A percentile compares a stretch with the other conserved stretches of the same genome.
These are phyloP conservation scores for Aureobasidium sp. DNA, from an alignment of 2,329 filamentous ascomycete species.

Conservation along the genomic window DNA sequence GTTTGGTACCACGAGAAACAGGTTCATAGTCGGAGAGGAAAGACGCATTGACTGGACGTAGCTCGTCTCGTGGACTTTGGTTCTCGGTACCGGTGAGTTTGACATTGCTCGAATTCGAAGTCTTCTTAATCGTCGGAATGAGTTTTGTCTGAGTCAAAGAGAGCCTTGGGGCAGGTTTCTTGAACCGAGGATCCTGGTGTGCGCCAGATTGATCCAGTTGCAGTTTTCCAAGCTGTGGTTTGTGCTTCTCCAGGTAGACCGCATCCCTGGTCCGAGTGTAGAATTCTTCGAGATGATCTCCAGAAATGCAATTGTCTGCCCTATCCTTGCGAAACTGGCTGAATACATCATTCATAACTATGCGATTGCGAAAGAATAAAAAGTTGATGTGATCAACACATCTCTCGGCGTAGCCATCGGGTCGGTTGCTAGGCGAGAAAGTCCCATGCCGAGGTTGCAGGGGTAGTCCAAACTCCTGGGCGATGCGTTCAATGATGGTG, in stretches of 20 bases:
- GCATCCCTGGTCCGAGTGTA: neutral
- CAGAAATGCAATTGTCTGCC: neutral
- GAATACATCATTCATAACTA: constrained; percentile 11
- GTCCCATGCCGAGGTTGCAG: neutral
- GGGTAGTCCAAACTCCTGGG: constrained; percentile 5
- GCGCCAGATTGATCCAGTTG: neutral
- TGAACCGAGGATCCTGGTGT: neutral
- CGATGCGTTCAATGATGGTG: neutral
- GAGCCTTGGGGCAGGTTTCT: neutral
- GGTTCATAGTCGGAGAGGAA: neutral
- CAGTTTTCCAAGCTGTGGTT: neutral
- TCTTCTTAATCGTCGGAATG: neutral
- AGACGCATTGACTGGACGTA: neutral
- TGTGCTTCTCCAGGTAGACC: constrained; percentile 1
- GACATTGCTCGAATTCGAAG: neutral
- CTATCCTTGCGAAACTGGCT: constrained; percentile 8
- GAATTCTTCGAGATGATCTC: neutral
- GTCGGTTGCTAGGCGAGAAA: constrained; percentile 8
- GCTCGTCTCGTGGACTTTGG: neutral
- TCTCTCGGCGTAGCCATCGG: neutral
- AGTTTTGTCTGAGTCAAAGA: constrained; percentile 1
- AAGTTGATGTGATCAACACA: constrained; percentile 12
- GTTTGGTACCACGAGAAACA: neutral
- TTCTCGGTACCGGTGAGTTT: neutral
- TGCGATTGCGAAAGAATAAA: constrained; percentile 13